These are phyloP conservation scores for Aegilops tauschii DNA, from an alignment of 176 grass and related monocot species.

Conservation along the genomic window DNA sequence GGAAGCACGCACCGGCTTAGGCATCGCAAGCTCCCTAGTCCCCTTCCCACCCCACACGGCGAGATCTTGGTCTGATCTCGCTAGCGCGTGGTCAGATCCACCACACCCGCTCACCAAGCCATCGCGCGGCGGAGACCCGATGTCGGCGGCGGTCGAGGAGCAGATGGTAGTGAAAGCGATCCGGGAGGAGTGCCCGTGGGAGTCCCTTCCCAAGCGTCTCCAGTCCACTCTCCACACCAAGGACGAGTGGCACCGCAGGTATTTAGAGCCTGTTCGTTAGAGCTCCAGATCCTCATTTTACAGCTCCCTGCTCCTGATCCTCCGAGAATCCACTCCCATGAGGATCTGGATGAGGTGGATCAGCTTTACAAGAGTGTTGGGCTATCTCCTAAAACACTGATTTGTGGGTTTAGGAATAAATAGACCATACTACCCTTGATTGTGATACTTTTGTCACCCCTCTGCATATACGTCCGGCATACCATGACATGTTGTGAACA, in stretches of 20 bases:
- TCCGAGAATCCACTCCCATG: not conserved
- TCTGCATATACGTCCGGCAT: no score
- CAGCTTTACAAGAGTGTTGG: not conserved
- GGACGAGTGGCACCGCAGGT: slow-evolving; percentile 97
- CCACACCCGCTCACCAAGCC: not conserved
- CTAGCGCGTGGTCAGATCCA: slow-evolving; percentile 37
- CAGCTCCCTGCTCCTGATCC: not conserved
- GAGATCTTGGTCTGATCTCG: slow-evolving; percentile 39
- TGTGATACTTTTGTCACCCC: no score
- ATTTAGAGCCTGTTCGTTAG: not conserved
- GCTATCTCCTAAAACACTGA: not conserved
- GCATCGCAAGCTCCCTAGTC: not conserved
- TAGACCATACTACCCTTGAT: no score
- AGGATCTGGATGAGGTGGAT: not conserved
- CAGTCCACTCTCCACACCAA: slow-evolving; percentile 62
- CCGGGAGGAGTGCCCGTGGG: slow-evolving; percentile 83
- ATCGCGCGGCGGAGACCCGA: slow-evolving; percentile 15
- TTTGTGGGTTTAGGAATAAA: no score
- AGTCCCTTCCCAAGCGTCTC: slow-evolving; percentile 86
- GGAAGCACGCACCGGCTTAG: not conserved
- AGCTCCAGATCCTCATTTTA: not conserved
- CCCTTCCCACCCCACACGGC: not conserved
- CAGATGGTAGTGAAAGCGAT: slow-evolving; percentile 90
- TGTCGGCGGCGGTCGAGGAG: slow-evolving; percentile 73
- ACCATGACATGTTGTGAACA: no score